Base-by-base conservation (phyloP, 2,329 filamentous ascomycete species). In the Clonostachys sp. region DNA sequence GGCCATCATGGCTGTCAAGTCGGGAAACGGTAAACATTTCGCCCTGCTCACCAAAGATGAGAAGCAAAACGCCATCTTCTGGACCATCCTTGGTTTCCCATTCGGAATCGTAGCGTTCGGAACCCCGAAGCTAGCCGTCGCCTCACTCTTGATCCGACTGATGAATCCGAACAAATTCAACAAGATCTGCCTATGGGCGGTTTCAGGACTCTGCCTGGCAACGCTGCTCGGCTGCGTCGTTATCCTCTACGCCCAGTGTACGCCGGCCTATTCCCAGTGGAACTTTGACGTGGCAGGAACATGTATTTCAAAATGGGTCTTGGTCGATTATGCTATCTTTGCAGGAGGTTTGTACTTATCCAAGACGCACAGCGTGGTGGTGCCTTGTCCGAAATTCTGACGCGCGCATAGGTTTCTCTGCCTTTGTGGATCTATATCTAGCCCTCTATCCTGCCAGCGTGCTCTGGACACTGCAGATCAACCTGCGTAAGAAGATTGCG, bases 191-290 rank as follows among this genome's bases (percentile, higher is more conserved):
- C 57, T 73, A 13, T 73, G 68, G 68, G 20, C 40, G 0, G 46
- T 75, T 24, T 60, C 60, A 2, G 52, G 53, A 5, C 34, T 59
- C 6, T 64, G 61, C 18, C 50, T 64, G 9, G 34, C 62, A 10
- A 57, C 61, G 3, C 55, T 70, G 9, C 41, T 45, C 7, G 46
- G 64, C 1, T 58, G 59, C 8, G 68, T 61, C 40, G 61, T 74
- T 16, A 50, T 71, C 14, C 59, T 74, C 6, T 52, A 73, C 1
- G 69, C 72, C 36, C 70, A 68, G 49, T 77, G 74, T 54, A 57
- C 56, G 2, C 73, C 73, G 0, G 48, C 54, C 5, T 40, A 49
- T 18, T 64, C 68, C 1, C 57, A 68, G 20, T 77, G 73, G 73
- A 55, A 66, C 42, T 58, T 61, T n/a, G 52, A 55, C 3, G 57